Evolutionary conservation across 1,284 basidiomycete genomes (phyloP), one percentile per base, ranked within the genome.

Genomic region (Ganoderma sp.): DNA sequence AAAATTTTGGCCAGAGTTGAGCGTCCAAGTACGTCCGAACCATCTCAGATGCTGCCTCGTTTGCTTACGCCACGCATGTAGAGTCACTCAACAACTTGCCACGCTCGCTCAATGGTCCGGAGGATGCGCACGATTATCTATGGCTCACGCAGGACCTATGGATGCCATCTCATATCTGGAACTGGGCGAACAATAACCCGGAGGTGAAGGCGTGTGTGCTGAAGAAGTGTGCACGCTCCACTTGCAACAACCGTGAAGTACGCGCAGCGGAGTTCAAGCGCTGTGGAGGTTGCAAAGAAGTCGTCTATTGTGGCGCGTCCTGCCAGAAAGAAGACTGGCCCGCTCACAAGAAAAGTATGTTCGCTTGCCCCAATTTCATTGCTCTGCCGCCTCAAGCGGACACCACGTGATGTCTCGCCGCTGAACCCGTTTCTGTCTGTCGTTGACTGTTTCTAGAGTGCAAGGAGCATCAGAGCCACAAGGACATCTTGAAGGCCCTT

Each of bases 61-160:
- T 57, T 63, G 34, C 64, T 14, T n/a, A 9, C 54, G 22, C 22
- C 41, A 19, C 32, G 32, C 42, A 28, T 63, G 34, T 64, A 83
- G 82, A 73, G 3, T 72, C 73, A 6, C 73, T 81, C 43, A 80
- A 81, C 61, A 77, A 68, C 58, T 67, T 73, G 10, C 72, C 81
- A 10, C 78, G 83, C 17, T 56, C 69, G 2, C 14, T 66, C 17
- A 82, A 84, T 69, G 79, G 81, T 9, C 75, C 79, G 0, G 82
- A 84, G 69, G 80, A 80, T 39, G 82, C 82, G 32, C 81, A 83
- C 52, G 83, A 84, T 72, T 83, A 84, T 71, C 74, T 84, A 2
- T 84, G 79, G 80, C 73, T 83, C 1, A 78, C 81, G 0, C 83
- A 84, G 65, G 80, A 83, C 63, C 75, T 84, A 2, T 84, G 82